A percentile compares a stretch with the other conserved stretches of the same genome.
Conservation (phyloP, 495 filamentous ascomycete genomes). For the Neurospora sp. region DNA sequence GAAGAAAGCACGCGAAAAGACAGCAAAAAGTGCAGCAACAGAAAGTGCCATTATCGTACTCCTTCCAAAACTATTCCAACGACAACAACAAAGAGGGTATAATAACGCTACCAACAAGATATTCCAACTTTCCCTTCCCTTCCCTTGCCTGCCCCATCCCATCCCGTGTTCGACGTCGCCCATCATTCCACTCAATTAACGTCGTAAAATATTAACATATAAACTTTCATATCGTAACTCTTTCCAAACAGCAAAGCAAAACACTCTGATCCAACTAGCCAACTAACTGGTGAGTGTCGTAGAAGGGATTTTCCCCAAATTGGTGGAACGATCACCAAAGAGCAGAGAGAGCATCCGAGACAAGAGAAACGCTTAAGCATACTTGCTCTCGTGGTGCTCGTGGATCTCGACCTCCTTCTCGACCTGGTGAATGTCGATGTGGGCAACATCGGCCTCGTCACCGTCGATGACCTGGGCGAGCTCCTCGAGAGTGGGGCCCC, state of each 20-base stretch:
- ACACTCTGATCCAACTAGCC: background rate
- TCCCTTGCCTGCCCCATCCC: too few species aligned
- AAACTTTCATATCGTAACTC: background rate
- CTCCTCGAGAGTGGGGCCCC: conserved; percentile 55
- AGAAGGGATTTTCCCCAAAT: too few species aligned
- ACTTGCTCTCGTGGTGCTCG: conserved; percentile 18
- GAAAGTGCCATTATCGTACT: background rate
- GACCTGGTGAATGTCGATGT: conserved; percentile 31
- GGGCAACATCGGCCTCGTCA: conserved; percentile 39
- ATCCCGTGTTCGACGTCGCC: background rate
- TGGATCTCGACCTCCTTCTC: conserved; percentile 23
- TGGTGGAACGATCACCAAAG: too few species aligned
- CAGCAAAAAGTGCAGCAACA: background rate
- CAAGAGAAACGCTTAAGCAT: conserved; percentile 2
- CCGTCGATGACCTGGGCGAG: conserved; percentile 53
- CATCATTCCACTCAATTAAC: background rate
- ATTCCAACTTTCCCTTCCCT: background rate
- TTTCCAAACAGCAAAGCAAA: background rate
- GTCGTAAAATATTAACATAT: background rate
- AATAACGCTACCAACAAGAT: background rate
- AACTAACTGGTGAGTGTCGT: background rate
- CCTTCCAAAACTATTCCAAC: background rate
- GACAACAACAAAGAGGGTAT: background rate
- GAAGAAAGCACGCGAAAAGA: background rate
- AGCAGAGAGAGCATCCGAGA: background rate